A percentile compares a stretch with the other conserved stretches of the same genome.
Conservation (phyloP, 2,329 filamentous ascomycete genomes). For the Trichoderma endophyticum region DNA sequence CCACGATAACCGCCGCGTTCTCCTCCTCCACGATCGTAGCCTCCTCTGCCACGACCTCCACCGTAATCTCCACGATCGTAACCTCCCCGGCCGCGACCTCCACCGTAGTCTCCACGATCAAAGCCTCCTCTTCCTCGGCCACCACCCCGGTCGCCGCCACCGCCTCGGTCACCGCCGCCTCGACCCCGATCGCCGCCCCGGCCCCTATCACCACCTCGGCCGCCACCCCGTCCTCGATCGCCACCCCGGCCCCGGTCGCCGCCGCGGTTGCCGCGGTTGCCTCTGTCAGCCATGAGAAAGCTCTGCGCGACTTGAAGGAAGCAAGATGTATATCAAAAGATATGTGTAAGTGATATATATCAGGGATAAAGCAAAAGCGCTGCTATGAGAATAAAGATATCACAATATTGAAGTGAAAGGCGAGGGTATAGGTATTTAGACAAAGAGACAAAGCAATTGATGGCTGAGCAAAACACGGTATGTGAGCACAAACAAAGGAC, state of each 20-base stretch:
- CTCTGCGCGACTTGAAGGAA: not conserved
- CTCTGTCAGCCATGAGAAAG: conserved; percentile 19
- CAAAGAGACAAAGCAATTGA: not conserved
- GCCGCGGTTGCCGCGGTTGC: conserved; percentile 21
- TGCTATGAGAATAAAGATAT: not conserved
- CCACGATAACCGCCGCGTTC: conserved; percentile 22
- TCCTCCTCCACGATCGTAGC: conserved; percentile 23
- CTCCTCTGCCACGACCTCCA: conserved; percentile 15
- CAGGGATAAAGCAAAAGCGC: not conserved
- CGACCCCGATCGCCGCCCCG: conserved; percentile 8
- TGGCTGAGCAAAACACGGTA: not conserved
- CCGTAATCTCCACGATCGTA: conserved; percentile 25
- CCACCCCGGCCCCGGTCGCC: conserved; percentile 16
- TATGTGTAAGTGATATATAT: not conserved
- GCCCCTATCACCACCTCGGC: conserved; percentile 19
- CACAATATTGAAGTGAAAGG: not conserved
- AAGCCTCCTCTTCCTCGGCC: conserved; percentile 5
- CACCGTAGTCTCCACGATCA: conserved; percentile 20
- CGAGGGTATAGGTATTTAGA: not conserved
- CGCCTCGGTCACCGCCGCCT: conserved; percentile 4
- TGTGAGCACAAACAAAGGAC: not conserved
- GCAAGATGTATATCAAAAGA: not conserved
- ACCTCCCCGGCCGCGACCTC: conserved; percentile 1
- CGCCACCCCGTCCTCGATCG: conserved; percentile 21
- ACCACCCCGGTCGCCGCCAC: conserved; percentile 27